Evolutionary conservation across 1,284 basidiomycete species (phyloP).

Genomic region (Apiotrichum siamense): DNA sequence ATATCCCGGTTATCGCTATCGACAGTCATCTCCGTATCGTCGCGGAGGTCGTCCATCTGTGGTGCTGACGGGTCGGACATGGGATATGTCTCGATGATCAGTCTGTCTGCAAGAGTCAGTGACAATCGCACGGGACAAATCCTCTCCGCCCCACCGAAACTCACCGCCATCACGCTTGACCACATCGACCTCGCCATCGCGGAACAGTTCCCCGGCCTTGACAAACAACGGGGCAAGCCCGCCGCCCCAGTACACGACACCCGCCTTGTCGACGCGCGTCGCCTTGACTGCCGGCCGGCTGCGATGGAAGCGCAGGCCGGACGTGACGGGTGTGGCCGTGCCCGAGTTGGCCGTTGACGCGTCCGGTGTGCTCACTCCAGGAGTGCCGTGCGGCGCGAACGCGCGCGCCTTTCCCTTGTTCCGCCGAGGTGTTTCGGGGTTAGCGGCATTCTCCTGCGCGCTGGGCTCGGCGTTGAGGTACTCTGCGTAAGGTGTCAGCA

Average conservation of each 20-base stretch:
- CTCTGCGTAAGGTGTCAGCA: neutral
- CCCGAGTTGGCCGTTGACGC: slow-evolving; percentile 17
- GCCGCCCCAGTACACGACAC: slow-evolving; percentile 34
- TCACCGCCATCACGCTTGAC: slow-evolving; percentile 30
- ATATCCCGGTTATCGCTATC: neutral
- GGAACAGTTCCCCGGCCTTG: slow-evolving; percentile 47
- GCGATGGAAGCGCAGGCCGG: slow-evolving; percentile 29
- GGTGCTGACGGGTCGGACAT: slow-evolving; percentile 33
- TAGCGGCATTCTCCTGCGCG: slow-evolving; percentile 1
- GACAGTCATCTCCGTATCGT: slow-evolving; percentile 27
- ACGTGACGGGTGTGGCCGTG: slow-evolving; percentile 27
- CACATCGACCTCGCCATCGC: slow-evolving; percentile 41
- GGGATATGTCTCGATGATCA: slow-evolving; percentile 22
- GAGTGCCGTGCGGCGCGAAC: slow-evolving; percentile 2
- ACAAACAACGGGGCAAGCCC: slow-evolving; percentile 43
- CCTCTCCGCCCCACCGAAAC: slow-evolving; percentile 1
- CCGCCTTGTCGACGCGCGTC: slow-evolving; percentile 7
- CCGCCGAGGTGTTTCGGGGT: neutral
- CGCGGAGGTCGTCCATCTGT: slow-evolving; percentile 28
- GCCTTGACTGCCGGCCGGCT: slow-evolving; percentile 3
- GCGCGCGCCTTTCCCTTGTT: neutral
- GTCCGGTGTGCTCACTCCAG: neutral
- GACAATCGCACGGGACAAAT: neutral
- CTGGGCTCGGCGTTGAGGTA: neutral
- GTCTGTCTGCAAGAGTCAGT: slow-evolving; percentile 4